Evolutionary conservation across 768 basidiomycete species (phyloP).

Genomic region (Gymnopilus dilepis): DNA sequence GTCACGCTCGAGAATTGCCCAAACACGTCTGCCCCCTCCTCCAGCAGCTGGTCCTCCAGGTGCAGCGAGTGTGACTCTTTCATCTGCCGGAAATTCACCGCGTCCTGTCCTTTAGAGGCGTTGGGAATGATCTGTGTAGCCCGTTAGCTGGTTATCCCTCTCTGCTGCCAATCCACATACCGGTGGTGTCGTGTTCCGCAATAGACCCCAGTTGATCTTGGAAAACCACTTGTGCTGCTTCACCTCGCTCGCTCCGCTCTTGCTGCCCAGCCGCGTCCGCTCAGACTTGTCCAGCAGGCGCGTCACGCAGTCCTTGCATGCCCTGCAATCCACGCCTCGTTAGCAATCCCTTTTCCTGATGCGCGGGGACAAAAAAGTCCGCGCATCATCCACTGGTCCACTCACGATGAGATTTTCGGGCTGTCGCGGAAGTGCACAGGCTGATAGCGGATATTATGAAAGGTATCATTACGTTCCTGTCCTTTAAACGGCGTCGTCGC

Average conservation of each 20-base stretch:
- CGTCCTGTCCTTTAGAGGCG: conserved; percentile 78
- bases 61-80: conserved; percentile 93
- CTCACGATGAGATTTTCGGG: conserved; percentile 64
- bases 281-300: conserved; percentile 95
- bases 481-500: conserved; percentile 99
- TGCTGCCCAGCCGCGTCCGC: conserved; percentile 84
- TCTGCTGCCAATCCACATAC: conserved; percentile 52
- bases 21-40: conserved; percentile 67
- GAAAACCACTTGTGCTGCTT: conserved; percentile 99
- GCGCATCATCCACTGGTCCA: conserved; percentile 33
- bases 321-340: conserved; percentile 48
- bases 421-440: conserved; percentile 87
- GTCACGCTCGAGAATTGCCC: conserved; percentile 92
- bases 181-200: conserved; percentile 92
- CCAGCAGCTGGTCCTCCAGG: conserved; percentile 69
- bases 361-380: conserved; percentile 32
- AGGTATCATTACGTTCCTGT: conserved; percentile 90
- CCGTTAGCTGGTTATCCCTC: conserved; percentile 24
- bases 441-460: conserved; percentile 90
- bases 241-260: conserved; percentile 96
- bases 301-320: conserved; percentile 85
- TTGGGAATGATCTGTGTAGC: conserved; percentile 78
- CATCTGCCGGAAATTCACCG: conserved; percentile 88
- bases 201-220: conserved; percentile 95
- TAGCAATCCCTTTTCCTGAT: conserved; percentile 34